Conservation (phyloP, 1,284 basidiomycete species). For the Pseudozyma hubeiensis region DNA sequence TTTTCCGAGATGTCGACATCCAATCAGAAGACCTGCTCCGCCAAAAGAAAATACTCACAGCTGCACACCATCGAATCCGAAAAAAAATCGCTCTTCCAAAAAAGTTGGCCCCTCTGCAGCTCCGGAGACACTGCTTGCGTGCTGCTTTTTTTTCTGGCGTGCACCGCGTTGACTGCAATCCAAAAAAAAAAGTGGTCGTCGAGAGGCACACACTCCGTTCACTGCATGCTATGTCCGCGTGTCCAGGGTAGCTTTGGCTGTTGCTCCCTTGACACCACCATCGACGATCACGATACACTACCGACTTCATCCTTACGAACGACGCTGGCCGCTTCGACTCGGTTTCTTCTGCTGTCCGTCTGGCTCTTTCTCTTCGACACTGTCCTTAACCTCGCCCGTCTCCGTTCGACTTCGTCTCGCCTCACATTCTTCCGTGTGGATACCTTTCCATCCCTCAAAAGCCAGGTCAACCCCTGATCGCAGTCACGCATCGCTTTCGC, state of each 20-base stretch:
- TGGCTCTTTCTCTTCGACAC: constrained; percentile 6
- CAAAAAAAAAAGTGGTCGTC: background rate
- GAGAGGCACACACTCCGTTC: constrained; percentile 8
- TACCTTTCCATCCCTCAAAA: too few species aligned
- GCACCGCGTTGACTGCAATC: background rate
- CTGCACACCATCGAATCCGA: background rate
- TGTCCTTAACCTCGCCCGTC: background rate
- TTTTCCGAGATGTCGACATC: constrained; percentile 7
- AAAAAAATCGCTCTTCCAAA: background rate
- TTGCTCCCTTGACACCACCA: constrained; percentile 11
- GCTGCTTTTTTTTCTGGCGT: too few species aligned
- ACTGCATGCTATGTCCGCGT: constrained; percentile 1
- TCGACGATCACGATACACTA: constrained; percentile 8
- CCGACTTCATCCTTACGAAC: constrained; percentile 14
- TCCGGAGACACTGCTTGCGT: too few species aligned
- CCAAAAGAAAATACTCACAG: constrained; percentile 6
- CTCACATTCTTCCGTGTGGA: too few species aligned
- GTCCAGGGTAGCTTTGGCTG: constrained; percentile 11
- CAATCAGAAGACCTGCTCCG: constrained; percentile 17
- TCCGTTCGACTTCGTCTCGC: background rate
- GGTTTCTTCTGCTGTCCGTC: background rate
- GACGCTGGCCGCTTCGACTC: background rate
- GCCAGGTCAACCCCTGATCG: too few species aligned
- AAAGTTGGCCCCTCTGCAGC: too few species aligned
- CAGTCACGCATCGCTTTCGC: too few species aligned